Base-by-base conservation (phyloP, 345 rosid genomes). In the Camelina hispida region DNA sequence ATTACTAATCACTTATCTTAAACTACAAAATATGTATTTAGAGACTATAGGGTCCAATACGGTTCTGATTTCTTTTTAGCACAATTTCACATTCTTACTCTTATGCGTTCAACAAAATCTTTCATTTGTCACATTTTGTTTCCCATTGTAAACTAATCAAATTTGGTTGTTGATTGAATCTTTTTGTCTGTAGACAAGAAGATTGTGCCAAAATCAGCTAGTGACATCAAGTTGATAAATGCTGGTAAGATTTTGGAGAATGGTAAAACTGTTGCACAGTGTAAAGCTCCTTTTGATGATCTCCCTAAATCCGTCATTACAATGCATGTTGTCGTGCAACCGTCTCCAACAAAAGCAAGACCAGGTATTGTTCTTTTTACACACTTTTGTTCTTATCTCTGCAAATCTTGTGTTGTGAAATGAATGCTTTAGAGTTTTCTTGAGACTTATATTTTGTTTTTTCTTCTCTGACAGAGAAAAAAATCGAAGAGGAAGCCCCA, bases 291-390 rank as follows among this genome's bases (percentile, higher is more conserved):
- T 4, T 91, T 89, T 73, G 96, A 89, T 30, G 92, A 90, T 64
- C 91, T 91, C 69, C 84, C 88, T 6, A 83, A 80, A 51, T 89
- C 84, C 15, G 86, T 85, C 64, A 90, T 91, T 58, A 91, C 92
- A 70, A 95, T 95, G 99, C 99, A 95, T 69, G 97, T 95, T 66
- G 97, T 91, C 6, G 97, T 90, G 79, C 97, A 91, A 82, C 93
- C 87, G 53, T 80, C 97, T 69, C 59, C 85, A 60, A 75, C 87
- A 1, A 91, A 91, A 81, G 77, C 90, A 20, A 95, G 90, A 83
- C 74, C 97, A 82, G 97, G 69, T 57, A 25, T 71, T 52, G 43
- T 50, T 68, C 66, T 52, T 47, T 28, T 43, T 9, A 11, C 25
- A 22, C 34, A 17, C 4, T 28, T 28, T 8, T 15, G 1, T 18